Percentiles rank a stretch among this genome's conserved stretches.
phyloP scores from a whole-genome alignment of 441 rosid species.

The Biscutella laevigata region DNA sequence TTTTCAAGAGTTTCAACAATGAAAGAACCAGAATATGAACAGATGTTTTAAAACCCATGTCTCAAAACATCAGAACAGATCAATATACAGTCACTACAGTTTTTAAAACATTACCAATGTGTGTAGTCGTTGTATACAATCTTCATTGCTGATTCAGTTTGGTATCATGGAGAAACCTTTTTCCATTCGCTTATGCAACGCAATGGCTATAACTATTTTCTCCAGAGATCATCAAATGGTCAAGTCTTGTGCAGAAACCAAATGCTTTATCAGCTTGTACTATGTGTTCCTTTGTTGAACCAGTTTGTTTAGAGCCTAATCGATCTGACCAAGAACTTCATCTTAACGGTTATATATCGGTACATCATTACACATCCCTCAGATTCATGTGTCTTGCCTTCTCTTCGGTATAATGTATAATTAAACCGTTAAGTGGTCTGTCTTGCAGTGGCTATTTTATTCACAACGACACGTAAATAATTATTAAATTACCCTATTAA shows the following conservation, averaged over 20 bases:
- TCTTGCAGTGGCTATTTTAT: no score
- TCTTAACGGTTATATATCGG: constrained; percentile 47
- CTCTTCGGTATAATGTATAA: constrained; percentile 75
- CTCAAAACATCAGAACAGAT: neutral
- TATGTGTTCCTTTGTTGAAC: constrained; percentile 32
- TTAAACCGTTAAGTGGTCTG: constrained; percentile 66
- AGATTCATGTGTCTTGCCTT: constrained; percentile 68
- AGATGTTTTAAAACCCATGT: neutral
- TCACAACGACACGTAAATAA: neutral
- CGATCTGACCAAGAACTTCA: constrained; percentile 54
- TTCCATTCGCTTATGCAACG: no score
- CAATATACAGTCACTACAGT: neutral
- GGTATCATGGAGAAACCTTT: no score
- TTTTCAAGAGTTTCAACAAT: neutral
- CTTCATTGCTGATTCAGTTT: neutral
- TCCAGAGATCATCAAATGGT: constrained; percentile 23
- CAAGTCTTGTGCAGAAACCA: neutral
- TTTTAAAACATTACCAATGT: neutral
- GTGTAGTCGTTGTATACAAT: neutral
- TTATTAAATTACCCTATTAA: neutral
- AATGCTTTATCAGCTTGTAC: constrained; percentile 32
- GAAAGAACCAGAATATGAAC: constrained; percentile 1
- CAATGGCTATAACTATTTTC: neutral
- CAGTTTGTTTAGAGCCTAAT: constrained; percentile 42
- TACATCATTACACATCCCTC: constrained; percentile 56